Percentiles rank a stretch among this genome's conserved stretches.
These are phyloP conservation scores for Coemansia sp. DNA, from an alignment of 192 early-diverging fungal species.

Conservation along the genomic window DNA sequence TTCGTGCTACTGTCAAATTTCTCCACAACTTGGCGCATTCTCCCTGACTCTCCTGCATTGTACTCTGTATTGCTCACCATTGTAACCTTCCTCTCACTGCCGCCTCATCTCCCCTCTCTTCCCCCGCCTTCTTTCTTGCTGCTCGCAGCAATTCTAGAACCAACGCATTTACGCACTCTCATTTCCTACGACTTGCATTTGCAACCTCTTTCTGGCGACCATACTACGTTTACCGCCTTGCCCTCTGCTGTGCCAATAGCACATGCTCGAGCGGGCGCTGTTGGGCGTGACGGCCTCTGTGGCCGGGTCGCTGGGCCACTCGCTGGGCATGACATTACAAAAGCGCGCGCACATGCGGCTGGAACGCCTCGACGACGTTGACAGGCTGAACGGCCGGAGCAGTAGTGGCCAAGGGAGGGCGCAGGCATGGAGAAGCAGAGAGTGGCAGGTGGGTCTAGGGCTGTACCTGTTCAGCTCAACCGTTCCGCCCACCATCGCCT, in stretches of 20 bases:
- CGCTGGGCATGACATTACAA: conserved; percentile 71
- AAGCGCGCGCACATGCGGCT: conserved; percentile 63
- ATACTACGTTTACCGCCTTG: not conserved
- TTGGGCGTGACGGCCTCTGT: conserved; percentile 61
- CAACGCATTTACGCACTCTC: too few species aligned
- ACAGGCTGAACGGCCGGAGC: too few species aligned
- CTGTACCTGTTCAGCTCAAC: conserved; percentile 67
- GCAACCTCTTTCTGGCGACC: not conserved
- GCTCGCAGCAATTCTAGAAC: too few species aligned
- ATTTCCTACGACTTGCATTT: not conserved
- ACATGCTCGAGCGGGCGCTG: conserved; percentile 33
- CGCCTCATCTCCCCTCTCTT: not conserved
- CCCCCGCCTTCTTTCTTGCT: too few species aligned
- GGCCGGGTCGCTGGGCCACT: conserved; percentile 64
- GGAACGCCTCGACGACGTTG: conserved; percentile 8
- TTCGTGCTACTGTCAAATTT: not conserved
- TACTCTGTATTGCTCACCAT: too few species aligned
- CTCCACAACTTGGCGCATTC: not conserved
- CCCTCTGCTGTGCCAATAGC: not conserved
- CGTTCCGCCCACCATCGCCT: conserved; percentile 65
- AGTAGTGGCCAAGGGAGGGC: not conserved
- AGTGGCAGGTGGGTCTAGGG: conserved; percentile 66
- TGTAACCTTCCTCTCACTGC: too few species aligned
- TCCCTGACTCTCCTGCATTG: not conserved
- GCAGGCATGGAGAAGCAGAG: conserved; percentile 40